phyloP scores from a whole-genome alignment of 1,284 basidiomycete genomes.

The Entoloma clypeatum region DNA sequence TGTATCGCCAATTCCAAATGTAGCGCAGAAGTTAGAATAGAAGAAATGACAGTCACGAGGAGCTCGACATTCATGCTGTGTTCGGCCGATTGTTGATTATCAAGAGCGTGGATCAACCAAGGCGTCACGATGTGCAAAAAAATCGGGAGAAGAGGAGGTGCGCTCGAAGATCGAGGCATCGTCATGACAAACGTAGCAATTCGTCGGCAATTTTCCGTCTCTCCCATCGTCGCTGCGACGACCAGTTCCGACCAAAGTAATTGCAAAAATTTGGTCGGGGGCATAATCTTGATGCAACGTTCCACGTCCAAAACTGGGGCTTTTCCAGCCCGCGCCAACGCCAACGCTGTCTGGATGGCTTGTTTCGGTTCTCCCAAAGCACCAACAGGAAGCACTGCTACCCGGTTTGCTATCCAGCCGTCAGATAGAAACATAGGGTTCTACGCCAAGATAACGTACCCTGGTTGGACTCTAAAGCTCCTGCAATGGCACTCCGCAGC shows the following conservation, averaged over 20 bases:
- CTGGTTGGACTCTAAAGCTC: conserved; percentile 39
- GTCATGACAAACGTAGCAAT: conserved; percentile 63
- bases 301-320: conserved; percentile 60
- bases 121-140: conserved; percentile 67
- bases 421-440: background rate
- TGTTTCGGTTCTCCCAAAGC: conserved; percentile 42
- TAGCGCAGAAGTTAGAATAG: conserved; percentile 57
- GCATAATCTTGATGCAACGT: conserved; percentile 51
- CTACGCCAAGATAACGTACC: conserved; percentile 30
- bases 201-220: conserved; percentile 55
- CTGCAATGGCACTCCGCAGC: conserved; percentile 40
- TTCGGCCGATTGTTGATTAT: conserved; percentile 47
- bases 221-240: conserved; percentile 46
- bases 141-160: conserved; percentile 65
- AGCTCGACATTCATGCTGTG: conserved; percentile 57
- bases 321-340: conserved; percentile 53
- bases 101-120: conserved; percentile 50
- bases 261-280: conserved; percentile 58
- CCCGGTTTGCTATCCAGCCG: background rate
- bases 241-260: conserved; percentile 61
- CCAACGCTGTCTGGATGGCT: conserved; percentile 52
- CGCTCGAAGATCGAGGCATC: conserved; percentile 46
- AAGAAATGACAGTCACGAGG: conserved; percentile 56
- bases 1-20: conserved; percentile 67
- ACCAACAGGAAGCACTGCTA: conserved; percentile 11